phyloP scores from a whole-genome alignment of 148 eudicot species.

The Rhododendron simsii region DNA sequence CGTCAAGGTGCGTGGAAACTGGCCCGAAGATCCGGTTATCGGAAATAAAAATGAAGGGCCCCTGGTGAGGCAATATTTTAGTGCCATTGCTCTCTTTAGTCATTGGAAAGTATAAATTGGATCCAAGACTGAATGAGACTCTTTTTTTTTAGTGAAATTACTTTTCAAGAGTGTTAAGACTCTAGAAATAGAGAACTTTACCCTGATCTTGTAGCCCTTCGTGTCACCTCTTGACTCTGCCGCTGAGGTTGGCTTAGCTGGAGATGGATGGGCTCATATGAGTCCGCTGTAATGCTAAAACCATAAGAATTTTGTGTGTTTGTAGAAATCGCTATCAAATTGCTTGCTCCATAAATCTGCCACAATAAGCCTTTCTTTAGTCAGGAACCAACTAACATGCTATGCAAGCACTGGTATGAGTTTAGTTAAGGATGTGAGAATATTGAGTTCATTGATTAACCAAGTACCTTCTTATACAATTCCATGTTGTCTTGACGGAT shows the following conservation, averaged over 20 bases:
- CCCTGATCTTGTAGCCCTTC: conserved; percentile 6
- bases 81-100: not conserved
- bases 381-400: not conserved
- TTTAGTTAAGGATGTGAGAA: not conserved
- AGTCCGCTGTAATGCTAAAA: conserved; percentile 25
- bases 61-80: not conserved
- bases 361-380: not conserved
- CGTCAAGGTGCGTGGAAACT: not conserved
- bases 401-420: not conserved
- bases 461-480: conserved; percentile 40
- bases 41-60: not conserved
- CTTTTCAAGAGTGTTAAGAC: not conserved
- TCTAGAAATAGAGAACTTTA: not conserved
- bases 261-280: conserved; percentile 30
- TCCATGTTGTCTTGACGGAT: conserved; percentile 15
- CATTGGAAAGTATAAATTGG: not conserved
- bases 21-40: not conserved
- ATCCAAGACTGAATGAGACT: not conserved
- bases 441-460: not conserved
- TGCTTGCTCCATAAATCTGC: conserved; percentile 41
- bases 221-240: conserved; percentile 10
- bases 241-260: conserved; percentile 38
- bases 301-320: conserved; percentile 25
- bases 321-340: conserved; percentile 19
- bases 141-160: not conserved